These are phyloP conservation scores for Tephrocybe sp. DNA, from an alignment of 768 basidiomycete species.

Conservation along the genomic window DNA sequence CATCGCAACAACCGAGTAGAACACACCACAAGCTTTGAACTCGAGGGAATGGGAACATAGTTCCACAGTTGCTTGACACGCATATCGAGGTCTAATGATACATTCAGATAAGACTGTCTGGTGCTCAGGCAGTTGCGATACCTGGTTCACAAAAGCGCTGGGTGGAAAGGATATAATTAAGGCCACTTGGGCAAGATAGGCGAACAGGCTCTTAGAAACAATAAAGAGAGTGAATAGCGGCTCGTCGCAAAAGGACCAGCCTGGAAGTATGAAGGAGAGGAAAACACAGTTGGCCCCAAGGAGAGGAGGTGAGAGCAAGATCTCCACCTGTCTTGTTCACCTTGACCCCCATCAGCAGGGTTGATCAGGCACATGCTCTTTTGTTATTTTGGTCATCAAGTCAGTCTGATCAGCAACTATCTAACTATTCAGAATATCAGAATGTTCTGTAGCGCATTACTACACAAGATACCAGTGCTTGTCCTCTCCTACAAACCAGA, in stretches of 20 bases:
- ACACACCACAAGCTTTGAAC: conserved; percentile 49
- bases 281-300: conserved; percentile 21
- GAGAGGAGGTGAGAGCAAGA: background rate
- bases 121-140: background rate
- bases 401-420: too few relatives aligned
- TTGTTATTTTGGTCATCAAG: too few relatives aligned
- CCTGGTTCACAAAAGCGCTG: conserved; percentile 7
- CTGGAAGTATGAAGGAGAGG: conserved; percentile 21
- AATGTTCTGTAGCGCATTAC: conserved; percentile 5
- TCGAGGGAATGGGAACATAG: conserved; percentile 28
- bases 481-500: conserved; percentile 54
- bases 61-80: conserved; percentile 27
- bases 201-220: conserved; percentile 18
- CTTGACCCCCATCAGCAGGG: too few relatives aligned
- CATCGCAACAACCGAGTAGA: background rate
- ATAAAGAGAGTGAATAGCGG: conserved; percentile 22
- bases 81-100: conserved; percentile 16
- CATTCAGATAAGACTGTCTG: background rate
- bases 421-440: too few relatives aligned
- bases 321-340: too few relatives aligned
- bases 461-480: conserved; percentile 70
- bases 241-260: conserved; percentile 26
- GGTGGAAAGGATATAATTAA: conserved; percentile 19
- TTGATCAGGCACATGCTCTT: too few relatives aligned
- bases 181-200: conserved; percentile 41